Evolutionary conservation across 2,329 filamentous ascomycete species (phyloP), one percentile per base, ranked within the genome.

Genomic region (Tympanopsis confertula): DNA sequence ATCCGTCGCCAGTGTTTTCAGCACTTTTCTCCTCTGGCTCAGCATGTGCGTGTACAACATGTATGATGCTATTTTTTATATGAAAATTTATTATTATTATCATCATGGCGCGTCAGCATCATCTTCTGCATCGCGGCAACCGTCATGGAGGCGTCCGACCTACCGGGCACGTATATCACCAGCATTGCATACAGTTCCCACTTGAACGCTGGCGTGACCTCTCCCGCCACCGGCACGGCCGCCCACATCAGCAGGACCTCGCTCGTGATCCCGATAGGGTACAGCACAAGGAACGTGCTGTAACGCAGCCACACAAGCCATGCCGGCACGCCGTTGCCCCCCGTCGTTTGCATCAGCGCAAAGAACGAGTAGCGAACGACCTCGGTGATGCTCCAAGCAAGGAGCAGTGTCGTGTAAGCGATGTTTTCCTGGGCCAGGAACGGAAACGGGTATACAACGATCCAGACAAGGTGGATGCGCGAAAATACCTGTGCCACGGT

Each of bases 21-120:
- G 66, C 38, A 89, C 75, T 71, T 86, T 94, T 47, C 75, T 71
- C 48, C 89, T 71, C 70, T 98, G 91, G 43, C 71, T 69, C 69
- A 96, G 85, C 91, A 98, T 96, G 61, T 98, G 84, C 17, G 84
- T 86, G 56, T 91, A 96, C 41, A 96, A 62, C 39, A 93, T 72
- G 51, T 91, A 94, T 3, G 84, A 74, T 52, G 65, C 86, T 82
- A 42, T 41, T 48, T 47, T 30, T n/a, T 33, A 39, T 19, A 19
- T 19, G 39, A 54, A 41, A 52, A 44, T 38, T 17, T 36, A 24
- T 17, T 19, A 33, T 19, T 20, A 32, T 43, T 30, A 47, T 38
- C 22, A 38, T 39, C 28, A 36, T 36, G 12, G 22, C 13, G n/a
- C 39, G 39, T 37, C 20, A 30, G 19, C 5, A 13, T 7, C 13